phyloP scores from a whole-genome alignment of 1,139 yeast genomes.

The Waltiozyma sp. region DNA sequence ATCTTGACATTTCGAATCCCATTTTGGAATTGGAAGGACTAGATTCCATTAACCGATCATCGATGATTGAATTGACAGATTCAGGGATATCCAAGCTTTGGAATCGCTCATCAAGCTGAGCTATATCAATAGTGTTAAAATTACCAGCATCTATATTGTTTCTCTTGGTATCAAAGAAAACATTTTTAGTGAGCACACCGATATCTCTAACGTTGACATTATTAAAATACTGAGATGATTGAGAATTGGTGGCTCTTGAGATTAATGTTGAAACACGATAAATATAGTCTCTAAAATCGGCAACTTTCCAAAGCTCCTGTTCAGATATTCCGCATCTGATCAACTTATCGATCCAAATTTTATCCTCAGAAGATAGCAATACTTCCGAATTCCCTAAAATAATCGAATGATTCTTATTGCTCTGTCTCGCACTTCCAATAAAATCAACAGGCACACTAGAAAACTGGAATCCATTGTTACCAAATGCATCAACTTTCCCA shows the following conservation, averaged over 20 bases:
- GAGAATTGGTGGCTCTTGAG: slow-evolving; percentile 6
- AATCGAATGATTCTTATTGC: slow-evolving; percentile 21
- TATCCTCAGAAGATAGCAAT: slow-evolving; percentile 46
- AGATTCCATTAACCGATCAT: neutral
- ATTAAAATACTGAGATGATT: slow-evolving; percentile 7
- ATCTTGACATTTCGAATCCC: slow-evolving; percentile 1
- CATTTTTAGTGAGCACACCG: slow-evolving; percentile 45
- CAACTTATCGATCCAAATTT: slow-evolving; percentile 61
- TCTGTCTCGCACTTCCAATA: slow-evolving; percentile 16
- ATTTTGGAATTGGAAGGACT: neutral
- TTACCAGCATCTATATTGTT: neutral
- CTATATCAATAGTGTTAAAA: neutral
- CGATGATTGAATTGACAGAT: neutral
- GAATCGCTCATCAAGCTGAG: neutral
- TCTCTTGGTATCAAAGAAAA: slow-evolving; percentile 54
- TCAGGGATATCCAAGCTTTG: slow-evolving; percentile 1
- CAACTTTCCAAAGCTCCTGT: slow-evolving; percentile 75
- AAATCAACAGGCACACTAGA: slow-evolving; percentile 21
- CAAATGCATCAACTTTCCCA: slow-evolving; percentile 30
- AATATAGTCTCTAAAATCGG: slow-evolving; percentile 57
- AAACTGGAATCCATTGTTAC: slow-evolving; percentile 29
- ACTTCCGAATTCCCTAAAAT: slow-evolving; percentile 29
- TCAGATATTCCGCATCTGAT: slow-evolving; percentile 61
- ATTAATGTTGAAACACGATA: slow-evolving; percentile 37
- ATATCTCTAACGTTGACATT: slow-evolving; percentile 21